Evolutionary conservation across 768 basidiomycete species (phyloP).

Genomic region (Aureoboletus auriporus): DNA sequence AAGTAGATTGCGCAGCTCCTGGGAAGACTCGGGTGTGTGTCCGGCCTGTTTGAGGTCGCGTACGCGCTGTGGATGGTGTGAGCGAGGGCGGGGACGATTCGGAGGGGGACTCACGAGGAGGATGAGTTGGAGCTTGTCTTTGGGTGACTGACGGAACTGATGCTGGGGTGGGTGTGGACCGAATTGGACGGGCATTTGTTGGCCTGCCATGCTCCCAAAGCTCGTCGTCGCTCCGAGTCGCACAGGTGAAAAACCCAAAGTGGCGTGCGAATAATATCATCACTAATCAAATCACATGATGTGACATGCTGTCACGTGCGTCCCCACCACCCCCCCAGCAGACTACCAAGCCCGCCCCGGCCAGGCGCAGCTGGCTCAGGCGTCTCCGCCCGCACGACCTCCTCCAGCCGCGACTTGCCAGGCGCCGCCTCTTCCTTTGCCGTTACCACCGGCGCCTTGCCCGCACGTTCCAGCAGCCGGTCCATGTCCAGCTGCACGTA

Average conservation of each 20-base stretch:
- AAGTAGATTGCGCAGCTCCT: constrained; percentile 40
- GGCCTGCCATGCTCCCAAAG: constrained; percentile 16
- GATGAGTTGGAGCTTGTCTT: constrained; percentile 26
- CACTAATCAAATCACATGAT: constrained; percentile 14
- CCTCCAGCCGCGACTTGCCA: constrained; percentile 55
- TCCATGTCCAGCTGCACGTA: constrained; percentile 88
- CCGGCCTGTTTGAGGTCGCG: constrained; percentile 41
- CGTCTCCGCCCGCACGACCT: constrained; percentile 41
- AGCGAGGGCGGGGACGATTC: background rate
- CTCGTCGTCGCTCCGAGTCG: constrained; percentile 5
- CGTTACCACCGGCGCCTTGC: constrained; percentile 37
- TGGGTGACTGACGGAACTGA: constrained; percentile 12
- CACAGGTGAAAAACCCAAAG: constrained; percentile 17
- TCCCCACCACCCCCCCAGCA: constrained; percentile 87
- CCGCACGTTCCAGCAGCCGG: constrained; percentile 63
- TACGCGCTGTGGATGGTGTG: constrained; percentile 35
- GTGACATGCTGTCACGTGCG: constrained; percentile 15
- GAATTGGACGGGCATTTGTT: constrained; percentile 25
- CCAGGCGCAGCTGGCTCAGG: constrained; percentile 45
- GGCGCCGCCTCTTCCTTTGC: constrained; percentile 16
- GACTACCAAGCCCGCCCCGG: constrained; percentile 55
- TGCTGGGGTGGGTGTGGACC: constrained; percentile 10
- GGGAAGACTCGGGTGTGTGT: constrained; percentile 40
- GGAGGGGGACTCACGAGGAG: constrained; percentile 6
- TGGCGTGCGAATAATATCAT: constrained; percentile 19